Evolutionary conservation across 768 basidiomycete species (phyloP), one percentile per base, ranked within the genome.

Genomic region (Sarcodon sp.): DNA sequence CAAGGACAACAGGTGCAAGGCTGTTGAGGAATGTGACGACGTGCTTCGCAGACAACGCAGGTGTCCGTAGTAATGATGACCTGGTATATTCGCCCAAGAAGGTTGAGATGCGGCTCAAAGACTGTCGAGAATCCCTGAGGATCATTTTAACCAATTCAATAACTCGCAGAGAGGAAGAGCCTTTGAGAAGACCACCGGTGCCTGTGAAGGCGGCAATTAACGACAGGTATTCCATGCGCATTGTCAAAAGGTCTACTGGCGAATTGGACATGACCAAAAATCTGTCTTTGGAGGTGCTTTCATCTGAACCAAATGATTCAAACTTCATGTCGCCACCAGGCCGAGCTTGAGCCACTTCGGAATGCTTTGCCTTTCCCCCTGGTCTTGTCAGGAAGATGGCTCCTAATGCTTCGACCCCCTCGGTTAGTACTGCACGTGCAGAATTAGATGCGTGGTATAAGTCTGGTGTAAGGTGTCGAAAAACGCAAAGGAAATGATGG

Each of bases 391-490:
- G 65, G 32, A 72, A 54, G 27, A 84, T 75, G 7, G 59, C 52
- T 12, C 79, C 76, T 16, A 89, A 62, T 0, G 84, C 84, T n/a
- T 73, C 70, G 31, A 87, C 75, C 2, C 85, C 86, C 34, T 83
- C 80, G 38, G 70, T 69, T 10, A 87, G 65, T 4, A 83, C 70
- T 1, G 59, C 57, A n/a, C 79, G 69, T 4, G 80, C 68, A 1
- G 69, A 64, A 1, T 64, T 59, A 0, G 82, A 80, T 4, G 69
- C 67, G 44, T 79, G 64, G 57, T 79, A 83, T 5, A 87, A 63
- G 47, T 72, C 59, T 3, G 80, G 77, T 0, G 73, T 63, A 43
- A 84, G 63, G 36, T 70, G 66, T 8, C 76, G 73, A 13, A 89
- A 66, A 27, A 84, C 65, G 4, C 70, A 69, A 37, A 89, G 64